Base-by-base conservation (phyloP, 2,329 filamentous ascomycete species). In the Calonectria pseudoreteaudii region DNA sequence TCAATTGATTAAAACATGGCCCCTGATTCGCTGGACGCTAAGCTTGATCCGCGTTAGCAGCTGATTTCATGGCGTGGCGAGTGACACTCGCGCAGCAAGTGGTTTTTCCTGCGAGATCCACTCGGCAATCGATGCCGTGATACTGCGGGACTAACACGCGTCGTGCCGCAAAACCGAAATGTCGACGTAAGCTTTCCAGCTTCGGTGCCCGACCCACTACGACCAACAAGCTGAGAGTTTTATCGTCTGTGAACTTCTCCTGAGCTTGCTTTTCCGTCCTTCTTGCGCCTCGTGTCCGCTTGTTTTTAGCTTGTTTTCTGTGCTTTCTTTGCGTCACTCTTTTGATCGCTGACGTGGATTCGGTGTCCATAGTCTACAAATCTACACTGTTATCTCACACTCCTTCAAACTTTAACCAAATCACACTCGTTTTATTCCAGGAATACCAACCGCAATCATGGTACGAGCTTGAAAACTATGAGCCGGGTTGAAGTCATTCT, bases 111-210 rank as follows among this genome's bases (percentile, higher is more conserved):
- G 56, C 56, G 34, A 41, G 56, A 62, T 62, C 56, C 56, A 62
- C 56, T 28, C 56, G 56, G 56, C 56, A 41, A 62, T 62, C 56
- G 56, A 62, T 62, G 56, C 56, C 56, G 56, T 62, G 56, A 62
- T 62, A 36, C 56, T 41, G 56, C 30, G 56, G 56, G 56, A 62
- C 56, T 47, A 41, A 34, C 56, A 62, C 56, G 56, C 56, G 56
- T 62, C 56, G 56, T 62, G 56, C 56, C 56, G 56, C 56, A 26
- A 62, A 62, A 38, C 56, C 56, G 56, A 62, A 62, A 41, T 62
- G 56, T 62, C 56, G 56, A 62, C 56, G 56, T 62, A 62, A 62
- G 56, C 56, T 38, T 62, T 47, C 44, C 56, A 41, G 30, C 36
- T 20, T 34, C 56, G 23, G 31, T 28, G 34, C 34, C 16, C 10